Percentiles rank a stretch among this genome's conserved stretches.
These are phyloP conservation scores for Cladosporium sp. DNA, from an alignment of 2,329 filamentous ascomycete genomes.

Conservation along the genomic window DNA sequence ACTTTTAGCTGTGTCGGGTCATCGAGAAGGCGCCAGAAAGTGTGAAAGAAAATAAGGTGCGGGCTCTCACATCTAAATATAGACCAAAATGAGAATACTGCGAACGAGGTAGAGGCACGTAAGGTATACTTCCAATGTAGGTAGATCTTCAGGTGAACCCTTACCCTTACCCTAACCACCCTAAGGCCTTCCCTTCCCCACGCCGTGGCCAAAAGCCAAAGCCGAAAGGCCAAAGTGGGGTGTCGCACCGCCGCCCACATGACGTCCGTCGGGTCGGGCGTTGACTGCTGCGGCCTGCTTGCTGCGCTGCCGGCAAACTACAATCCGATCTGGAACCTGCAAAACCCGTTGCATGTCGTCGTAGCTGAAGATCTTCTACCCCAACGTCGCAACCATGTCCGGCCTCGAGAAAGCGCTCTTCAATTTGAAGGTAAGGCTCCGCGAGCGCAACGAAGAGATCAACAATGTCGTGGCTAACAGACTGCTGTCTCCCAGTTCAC, in stretches of 20 bases:
- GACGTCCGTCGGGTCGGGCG: not conserved
- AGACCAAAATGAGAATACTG: too few relatives aligned
- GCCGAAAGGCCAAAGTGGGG: too few relatives aligned
- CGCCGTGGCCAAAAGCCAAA: too few relatives aligned
- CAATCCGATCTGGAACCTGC: not conserved
- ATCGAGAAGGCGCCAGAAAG: too few relatives aligned
- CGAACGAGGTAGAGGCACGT: too few relatives aligned
- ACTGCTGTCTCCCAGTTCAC: slow-evolving; percentile 44
- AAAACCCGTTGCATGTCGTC: not conserved
- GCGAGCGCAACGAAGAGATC: not conserved
- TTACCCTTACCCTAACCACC: too few relatives aligned
- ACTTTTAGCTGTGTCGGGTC: too few relatives aligned
- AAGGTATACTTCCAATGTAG: too few relatives aligned
- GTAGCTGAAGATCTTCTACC: not conserved
- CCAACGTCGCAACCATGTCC: slow-evolving; percentile 41
- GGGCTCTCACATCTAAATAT: too few relatives aligned
- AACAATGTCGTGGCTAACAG: not conserved
- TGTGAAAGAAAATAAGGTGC: too few relatives aligned
- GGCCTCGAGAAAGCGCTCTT: slow-evolving; percentile 57
- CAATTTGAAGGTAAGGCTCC: slow-evolving; percentile 49
- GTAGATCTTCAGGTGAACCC: too few relatives aligned
- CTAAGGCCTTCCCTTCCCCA: too few relatives aligned
- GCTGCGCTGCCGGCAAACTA: not conserved
- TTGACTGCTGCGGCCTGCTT: not conserved
- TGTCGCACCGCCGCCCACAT: not conserved